A percentile compares a stretch with the other conserved stretches of the same genome.
Evolutionary conservation across 371 early-diverging fungal genomes (phyloP).

Genomic region (Mucor velutinosus): DNA sequence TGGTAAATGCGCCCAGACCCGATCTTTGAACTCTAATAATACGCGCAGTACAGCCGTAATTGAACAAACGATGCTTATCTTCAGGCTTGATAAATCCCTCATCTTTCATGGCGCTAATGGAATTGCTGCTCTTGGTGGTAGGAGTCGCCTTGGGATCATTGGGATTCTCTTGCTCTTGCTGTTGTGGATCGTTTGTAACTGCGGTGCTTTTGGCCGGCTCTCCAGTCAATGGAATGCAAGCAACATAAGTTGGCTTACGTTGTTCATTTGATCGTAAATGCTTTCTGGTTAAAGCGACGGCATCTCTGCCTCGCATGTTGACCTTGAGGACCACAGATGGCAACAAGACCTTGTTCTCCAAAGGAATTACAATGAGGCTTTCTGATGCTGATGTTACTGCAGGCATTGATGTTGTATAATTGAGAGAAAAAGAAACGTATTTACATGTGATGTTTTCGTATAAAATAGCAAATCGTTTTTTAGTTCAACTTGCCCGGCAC

Average conservation of each 20-base stretch:
- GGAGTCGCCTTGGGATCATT: not conserved
- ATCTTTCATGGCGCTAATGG: slow-evolving; percentile 19
- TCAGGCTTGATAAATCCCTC: slow-evolving; percentile 17
- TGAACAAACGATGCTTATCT: slow-evolving; percentile 30
- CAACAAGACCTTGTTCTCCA: slow-evolving; percentile 47
- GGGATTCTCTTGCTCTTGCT: not conserved
- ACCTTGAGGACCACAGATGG: slow-evolving; percentile 49
- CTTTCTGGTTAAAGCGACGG: slow-evolving; percentile 30
- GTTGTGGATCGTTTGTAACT: not conserved
- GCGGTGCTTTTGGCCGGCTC: not conserved
- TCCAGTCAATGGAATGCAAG: slow-evolving; percentile 35
- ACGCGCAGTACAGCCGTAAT: slow-evolving; percentile 48
- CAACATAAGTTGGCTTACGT: slow-evolving; percentile 38
- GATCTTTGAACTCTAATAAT: slow-evolving; percentile 43
- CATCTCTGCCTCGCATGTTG: slow-evolving; percentile 42
- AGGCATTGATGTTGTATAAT: slow-evolving; percentile 4
- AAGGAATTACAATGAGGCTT: slow-evolving; percentile 38
- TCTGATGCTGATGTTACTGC: not conserved
- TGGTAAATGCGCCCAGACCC: slow-evolving; percentile 40
- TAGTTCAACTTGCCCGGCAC: not conserved
- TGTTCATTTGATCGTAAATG: slow-evolving; percentile 31
- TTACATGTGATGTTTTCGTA: slow-evolving; percentile 5
- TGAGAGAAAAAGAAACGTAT: not conserved
- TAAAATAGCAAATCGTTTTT: not conserved
- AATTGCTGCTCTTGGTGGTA: not conserved